Conservation (phyloP, 345 rosid species). For the Eucalyptus sp. region DNA sequence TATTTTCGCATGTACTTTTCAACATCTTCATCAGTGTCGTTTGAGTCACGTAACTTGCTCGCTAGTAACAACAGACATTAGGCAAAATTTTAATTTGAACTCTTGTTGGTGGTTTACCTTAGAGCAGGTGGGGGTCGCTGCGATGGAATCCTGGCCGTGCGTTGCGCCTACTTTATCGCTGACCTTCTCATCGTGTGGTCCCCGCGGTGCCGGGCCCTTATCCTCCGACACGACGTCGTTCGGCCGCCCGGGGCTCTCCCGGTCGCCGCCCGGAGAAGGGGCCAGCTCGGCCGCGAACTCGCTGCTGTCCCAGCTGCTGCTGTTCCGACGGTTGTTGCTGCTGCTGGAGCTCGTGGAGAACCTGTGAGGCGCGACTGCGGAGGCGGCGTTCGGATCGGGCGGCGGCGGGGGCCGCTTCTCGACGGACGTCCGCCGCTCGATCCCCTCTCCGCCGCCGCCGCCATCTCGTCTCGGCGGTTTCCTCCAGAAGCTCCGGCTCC, state of each 20-base stretch:
- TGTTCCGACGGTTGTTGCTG: not conserved
- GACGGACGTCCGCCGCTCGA: slow-evolving; percentile 38
- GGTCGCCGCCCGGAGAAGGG: slow-evolving; percentile 24
- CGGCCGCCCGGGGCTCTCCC: not conserved
- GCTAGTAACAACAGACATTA: not conserved
- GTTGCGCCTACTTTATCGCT: slow-evolving; percentile 16
- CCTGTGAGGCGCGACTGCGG: not conserved
- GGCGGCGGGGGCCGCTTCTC: slow-evolving; percentile 22
- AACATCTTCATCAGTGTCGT: not conserved
- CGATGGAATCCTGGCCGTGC: slow-evolving; percentile 33
- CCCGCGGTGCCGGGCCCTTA: not conserved
- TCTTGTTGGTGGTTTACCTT: slow-evolving; percentile 24
- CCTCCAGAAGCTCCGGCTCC: slow-evolving; percentile 45
- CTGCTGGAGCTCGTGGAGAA: slow-evolving; percentile 15
- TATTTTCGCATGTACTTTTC: not conserved
- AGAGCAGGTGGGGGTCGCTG: slow-evolving; percentile 5
- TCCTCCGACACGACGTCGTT: slow-evolving; percentile 21
- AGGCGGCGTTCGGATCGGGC: slow-evolving; percentile 6
- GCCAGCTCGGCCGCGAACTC: slow-evolving; percentile 17
- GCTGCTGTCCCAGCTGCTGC: slow-evolving; percentile 29
- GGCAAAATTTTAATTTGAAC: not conserved
- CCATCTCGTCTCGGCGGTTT: not conserved
- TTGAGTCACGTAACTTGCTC: not conserved
- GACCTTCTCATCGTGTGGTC: slow-evolving; percentile 1
- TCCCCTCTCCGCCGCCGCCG: slow-evolving; percentile 3